Percentiles rank a stretch among this genome's conserved stretches.
Conservation (phyloP, 129 eudicot species). For the Glebionis coronaria region DNA sequence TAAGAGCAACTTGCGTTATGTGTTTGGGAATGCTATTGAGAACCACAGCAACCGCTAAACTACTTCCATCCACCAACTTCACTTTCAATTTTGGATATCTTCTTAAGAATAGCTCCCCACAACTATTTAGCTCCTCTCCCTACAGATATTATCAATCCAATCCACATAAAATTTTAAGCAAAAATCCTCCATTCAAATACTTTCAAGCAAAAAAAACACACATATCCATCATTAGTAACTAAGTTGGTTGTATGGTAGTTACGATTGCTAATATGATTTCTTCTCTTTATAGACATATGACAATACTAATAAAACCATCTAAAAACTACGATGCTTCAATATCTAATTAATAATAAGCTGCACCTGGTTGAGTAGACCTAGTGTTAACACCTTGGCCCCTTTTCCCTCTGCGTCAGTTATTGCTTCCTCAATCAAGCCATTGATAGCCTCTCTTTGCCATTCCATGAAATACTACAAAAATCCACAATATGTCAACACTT, state of each 20-base stretch:
- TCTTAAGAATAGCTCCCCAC: slow-evolving; percentile 54
- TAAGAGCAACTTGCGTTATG: slow-evolving; percentile 59
- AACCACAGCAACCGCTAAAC: slow-evolving; percentile 69
- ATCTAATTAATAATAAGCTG: background rate
- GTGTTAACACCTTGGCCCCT: slow-evolving; percentile 65
- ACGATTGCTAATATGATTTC: no score
- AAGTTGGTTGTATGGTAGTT: no score
- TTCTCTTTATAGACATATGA: no score
- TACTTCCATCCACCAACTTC: slow-evolving; percentile 83
- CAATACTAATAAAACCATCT: no score
- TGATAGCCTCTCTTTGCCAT: slow-evolving; percentile 68
- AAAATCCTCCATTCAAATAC: no score
- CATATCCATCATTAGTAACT: no score
- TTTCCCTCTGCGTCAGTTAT: slow-evolving; percentile 61
- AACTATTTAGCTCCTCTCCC: slow-evolving; percentile 62
- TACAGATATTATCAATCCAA: slow-evolving; percentile 13
- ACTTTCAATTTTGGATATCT: slow-evolving; percentile 56
- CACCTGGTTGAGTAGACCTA: slow-evolving; percentile 86
- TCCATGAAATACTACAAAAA: slow-evolving; percentile 48
- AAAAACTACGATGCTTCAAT: no score
- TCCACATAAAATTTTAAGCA: background rate
- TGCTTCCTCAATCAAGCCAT: slow-evolving; percentile 73
- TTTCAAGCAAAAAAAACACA: no score
- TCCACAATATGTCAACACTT: background rate
- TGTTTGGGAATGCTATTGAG: slow-evolving; percentile 71